Base-by-base conservation (phyloP, 768 basidiomycete species). In the Amanita rubescens region DNA sequence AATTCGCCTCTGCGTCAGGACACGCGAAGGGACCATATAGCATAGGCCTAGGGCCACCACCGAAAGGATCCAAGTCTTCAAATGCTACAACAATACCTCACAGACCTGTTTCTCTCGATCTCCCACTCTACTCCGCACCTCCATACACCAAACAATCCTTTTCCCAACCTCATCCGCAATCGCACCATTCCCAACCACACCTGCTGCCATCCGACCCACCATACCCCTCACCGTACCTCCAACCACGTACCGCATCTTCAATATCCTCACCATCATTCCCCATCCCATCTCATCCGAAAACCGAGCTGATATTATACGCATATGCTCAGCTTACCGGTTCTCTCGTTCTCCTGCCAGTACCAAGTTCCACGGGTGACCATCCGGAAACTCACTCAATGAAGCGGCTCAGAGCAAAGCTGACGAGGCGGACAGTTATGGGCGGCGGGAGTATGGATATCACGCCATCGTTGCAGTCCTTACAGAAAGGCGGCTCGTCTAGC, bases 401-500 rank as follows among this genome's bases (percentile, higher is more conserved):
- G 24, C 62, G 69, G 0, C 71, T 86, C 4, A 76, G 85, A 5
- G 62, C 73, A 2, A 73, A 72, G 5, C 67, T 88, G 15, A 65
- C 75, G 17, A 80, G 72, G 34, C 72, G 74, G 1, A 63, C 74
- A 17, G 70, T 77, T 4, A 68, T 85, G 0, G 86, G 87, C 14
- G 87, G 88, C 1, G 88, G 89, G 5, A 81, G 85, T 59, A 90
- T 90, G 87, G 85, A 89, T 59, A 87, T 90, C 42, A 76, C 81
- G 5, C 74, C 78, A 0, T 75, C 75, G 1, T 62, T 74, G 34
- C 60, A 65, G 27, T 14, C 14, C 17, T n/a, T 33, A 17, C 39
- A 20, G 49, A n/a, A n/a, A n/a, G n/a, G n/a, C n/a, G n/a, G n/a
- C n/a, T 37, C 34, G 33, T 19, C 12, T n/a, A 27, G 24, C 33